Percentiles rank a stretch among this genome's conserved stretches.
Evolutionary conservation across 176 grass and related monocot species (phyloP).

Genomic region (Eragrostis nindensis): DNA sequence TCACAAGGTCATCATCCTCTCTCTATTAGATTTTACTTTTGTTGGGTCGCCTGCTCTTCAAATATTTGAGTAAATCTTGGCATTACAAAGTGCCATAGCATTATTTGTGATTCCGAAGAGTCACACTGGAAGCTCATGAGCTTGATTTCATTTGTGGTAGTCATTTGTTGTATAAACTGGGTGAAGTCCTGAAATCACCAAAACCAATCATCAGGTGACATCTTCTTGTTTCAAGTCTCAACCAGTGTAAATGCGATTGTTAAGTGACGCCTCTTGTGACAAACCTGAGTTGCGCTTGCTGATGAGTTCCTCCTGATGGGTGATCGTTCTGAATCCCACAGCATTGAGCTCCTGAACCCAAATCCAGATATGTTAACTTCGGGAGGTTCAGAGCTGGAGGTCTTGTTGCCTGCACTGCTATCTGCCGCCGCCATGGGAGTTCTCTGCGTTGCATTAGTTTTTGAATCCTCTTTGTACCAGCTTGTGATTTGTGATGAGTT

Average conservation of each 20-base stretch:
- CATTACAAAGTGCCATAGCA: slow-evolving; percentile 61
- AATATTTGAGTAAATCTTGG: slow-evolving; percentile 39
- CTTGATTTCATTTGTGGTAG: slow-evolving; percentile 6
- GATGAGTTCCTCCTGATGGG: slow-evolving; percentile 28
- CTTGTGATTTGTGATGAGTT: slow-evolving; percentile 55
- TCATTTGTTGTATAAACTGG: slow-evolving; percentile 46
- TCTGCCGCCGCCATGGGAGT: background rate
- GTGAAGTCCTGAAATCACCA: slow-evolving; percentile 55
- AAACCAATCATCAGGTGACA: slow-evolving; percentile 24
- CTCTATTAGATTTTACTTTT: background rate
- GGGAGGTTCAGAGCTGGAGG: slow-evolving; percentile 22
- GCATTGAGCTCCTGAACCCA: slow-evolving; percentile 68
- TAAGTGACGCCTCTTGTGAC: background rate
- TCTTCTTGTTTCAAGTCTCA: background rate
- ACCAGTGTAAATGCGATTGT: background rate
- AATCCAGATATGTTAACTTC: slow-evolving; percentile 51
- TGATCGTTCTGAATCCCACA: slow-evolving; percentile 62
- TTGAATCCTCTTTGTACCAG: slow-evolving; percentile 48
- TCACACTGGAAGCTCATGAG: slow-evolving; percentile 43
- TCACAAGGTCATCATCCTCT: slow-evolving; percentile 8
- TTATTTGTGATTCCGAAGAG: slow-evolving; percentile 54
- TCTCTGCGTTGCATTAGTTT: background rate
- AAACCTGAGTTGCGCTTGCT: slow-evolving; percentile 48
- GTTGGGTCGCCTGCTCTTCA: background rate
- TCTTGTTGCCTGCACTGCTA: background rate